These are phyloP conservation scores for Ramaria rubella DNA, from an alignment of 768 basidiomycete genomes.

Conservation along the genomic window DNA sequence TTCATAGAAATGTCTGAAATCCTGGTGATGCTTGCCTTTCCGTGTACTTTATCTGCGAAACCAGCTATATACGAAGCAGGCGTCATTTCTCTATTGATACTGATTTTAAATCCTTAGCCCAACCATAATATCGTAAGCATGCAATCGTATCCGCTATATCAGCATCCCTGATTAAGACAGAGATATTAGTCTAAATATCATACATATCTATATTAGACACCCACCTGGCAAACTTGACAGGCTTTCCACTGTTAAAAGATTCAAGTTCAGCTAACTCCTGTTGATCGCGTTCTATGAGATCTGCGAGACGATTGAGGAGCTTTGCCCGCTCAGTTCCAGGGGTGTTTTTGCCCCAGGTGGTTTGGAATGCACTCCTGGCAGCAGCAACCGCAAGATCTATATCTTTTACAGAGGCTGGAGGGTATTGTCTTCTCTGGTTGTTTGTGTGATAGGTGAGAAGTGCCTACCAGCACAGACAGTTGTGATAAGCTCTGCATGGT, in stretches of 20 bases:
- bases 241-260: conserved; percentile 87
- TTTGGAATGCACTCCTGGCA: conserved; percentile 75
- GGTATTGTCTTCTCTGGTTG: background rate
- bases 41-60: conserved; percentile 91
- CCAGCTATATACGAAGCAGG: conserved; percentile 44
- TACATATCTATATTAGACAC: background rate
- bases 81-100: background rate
- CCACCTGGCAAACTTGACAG: conserved; percentile 53
- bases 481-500: conserved; percentile 49
- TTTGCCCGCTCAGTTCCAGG: conserved; percentile 78
- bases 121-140: conserved; percentile 72
- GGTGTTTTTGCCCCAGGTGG: conserved; percentile 84
- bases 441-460: background rate
- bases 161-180: conserved; percentile 47
- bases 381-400: conserved; percentile 80
- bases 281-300: conserved; percentile 81
- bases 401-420: conserved; percentile 59
- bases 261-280: conserved; percentile 82
- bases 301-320: conserved; percentile 79
- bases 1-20: background rate
- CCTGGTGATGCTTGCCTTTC: conserved; percentile 49
- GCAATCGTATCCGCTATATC: conserved; percentile 75
- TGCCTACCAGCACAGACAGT: conserved; percentile 54
- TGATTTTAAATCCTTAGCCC: background rate
- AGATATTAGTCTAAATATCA: background rate